These are phyloP conservation scores for Entophlyctis helioformis DNA, from an alignment of 192 early-diverging fungal species.

Conservation along the genomic window DNA sequence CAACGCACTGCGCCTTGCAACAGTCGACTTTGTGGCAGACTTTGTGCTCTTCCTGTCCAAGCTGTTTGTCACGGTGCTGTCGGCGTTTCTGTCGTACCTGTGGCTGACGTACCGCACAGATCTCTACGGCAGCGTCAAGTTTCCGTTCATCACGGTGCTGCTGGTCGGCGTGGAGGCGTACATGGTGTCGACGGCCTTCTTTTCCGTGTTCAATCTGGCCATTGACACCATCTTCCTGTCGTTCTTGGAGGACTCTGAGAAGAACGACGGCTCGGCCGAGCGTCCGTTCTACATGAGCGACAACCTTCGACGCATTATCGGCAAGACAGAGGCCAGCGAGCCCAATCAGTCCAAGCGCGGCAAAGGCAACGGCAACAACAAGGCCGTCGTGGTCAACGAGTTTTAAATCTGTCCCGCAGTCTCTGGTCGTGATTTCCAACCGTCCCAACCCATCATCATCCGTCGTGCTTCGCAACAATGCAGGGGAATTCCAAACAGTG, in stretches of 20 bases:
- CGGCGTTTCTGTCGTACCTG: constrained; percentile 5
- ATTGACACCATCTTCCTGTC: constrained; percentile 44
- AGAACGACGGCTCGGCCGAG: constrained; percentile 34
- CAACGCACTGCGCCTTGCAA: constrained; percentile 25
- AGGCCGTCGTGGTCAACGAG: no score
- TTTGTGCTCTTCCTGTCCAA: constrained; percentile 28
- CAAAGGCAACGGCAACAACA: no score
- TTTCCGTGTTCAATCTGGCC: constrained; percentile 35
- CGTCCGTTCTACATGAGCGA: constrained; percentile 41
- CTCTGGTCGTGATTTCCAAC: no score
- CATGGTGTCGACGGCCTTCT: constrained; percentile 28
- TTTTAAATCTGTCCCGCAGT: no score
- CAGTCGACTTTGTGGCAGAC: constrained; percentile 26
- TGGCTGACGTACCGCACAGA: not conserved
- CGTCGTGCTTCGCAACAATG: no score
- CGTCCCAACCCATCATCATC: no score
- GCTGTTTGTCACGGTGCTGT: constrained; percentile 15
- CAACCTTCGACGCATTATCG: constrained; percentile 1
- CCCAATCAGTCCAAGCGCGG: no score
- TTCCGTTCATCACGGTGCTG: constrained; percentile 10
- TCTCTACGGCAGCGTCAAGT: not conserved
- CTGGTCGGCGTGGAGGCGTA: constrained; percentile 15
- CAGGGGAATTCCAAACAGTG: no score
- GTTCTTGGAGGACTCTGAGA: constrained; percentile 39
- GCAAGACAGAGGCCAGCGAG: no score